Conservation (phyloP, 306 rosid species). For the Argentina anserina region DNA sequence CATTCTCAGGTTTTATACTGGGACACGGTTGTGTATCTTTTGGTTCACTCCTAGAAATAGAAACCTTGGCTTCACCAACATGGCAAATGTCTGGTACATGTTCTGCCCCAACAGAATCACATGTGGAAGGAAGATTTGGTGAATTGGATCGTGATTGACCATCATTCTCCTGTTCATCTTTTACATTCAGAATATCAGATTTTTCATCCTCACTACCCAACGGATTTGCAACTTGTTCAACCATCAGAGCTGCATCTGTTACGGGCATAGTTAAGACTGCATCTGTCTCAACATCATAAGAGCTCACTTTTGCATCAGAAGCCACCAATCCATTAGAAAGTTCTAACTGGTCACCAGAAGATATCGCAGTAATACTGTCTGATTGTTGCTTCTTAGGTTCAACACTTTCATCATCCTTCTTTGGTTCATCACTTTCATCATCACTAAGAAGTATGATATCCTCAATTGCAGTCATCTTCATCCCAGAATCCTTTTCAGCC, state of each 20-base stretch:
- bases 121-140: constrained; percentile 29
- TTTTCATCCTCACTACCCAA: constrained; percentile 30
- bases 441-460: constrained; percentile 74
- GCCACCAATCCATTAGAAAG: constrained; percentile 33
- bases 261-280: constrained; percentile 35
- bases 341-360: constrained; percentile 22
- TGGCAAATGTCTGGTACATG: constrained; percentile 30
- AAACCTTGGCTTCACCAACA: constrained; percentile 22
- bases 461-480: constrained; percentile 42
- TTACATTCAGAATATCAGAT: constrained; percentile 18
- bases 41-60: constrained; percentile 24
- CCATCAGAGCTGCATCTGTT: constrained; percentile 46
- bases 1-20: constrained; percentile 41
- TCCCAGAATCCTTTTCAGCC: constrained; percentile 31
- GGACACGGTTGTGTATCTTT: constrained; percentile 39
- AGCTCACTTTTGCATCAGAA: constrained; percentile 41
- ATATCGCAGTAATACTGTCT: constrained; percentile 35
- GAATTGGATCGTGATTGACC: constrained; percentile 39
- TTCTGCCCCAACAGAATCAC: constrained; percentile 34
- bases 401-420: constrained; percentile 61
- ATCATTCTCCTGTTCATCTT: constrained; percentile 38
- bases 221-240: constrained; percentile 31
- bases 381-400: constrained; percentile 38
- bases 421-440: constrained; percentile 58
- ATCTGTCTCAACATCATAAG: constrained; percentile 34